phyloP scores from a whole-genome alignment of 73 alveolate genomes.

The Paramecium tetraurelia region DNA sequence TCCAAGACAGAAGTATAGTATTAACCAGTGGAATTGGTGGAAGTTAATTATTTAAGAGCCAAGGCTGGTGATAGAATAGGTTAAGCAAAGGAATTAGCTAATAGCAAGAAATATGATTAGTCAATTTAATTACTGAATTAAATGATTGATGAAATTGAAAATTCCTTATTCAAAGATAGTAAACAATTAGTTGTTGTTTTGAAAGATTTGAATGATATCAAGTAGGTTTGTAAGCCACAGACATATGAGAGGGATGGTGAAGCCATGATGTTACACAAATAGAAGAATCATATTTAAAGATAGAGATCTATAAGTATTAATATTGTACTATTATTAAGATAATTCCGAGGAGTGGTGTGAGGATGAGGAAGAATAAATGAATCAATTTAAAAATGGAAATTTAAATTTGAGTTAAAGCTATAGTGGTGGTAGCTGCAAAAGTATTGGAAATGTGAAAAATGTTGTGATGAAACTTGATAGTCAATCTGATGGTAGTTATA shows the following conservation, averaged over 20 bases:
- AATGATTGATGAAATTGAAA: conserved; percentile 32
- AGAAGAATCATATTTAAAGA: neutral
- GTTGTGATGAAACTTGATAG: no score
- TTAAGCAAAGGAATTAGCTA: neutral
- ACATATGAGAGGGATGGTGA: neutral
- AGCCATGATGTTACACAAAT: neutral
- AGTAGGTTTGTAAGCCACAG: neutral
- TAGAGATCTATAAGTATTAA: neutral
- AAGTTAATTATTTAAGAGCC: conserved; percentile 4
- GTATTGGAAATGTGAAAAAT: neutral
- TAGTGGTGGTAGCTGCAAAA: neutral
- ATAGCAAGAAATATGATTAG: neutral
- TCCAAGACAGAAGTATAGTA: neutral
- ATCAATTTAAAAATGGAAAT: neutral
- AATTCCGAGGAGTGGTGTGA: neutral
- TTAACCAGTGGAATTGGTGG: neutral
- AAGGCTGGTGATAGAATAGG: neutral
- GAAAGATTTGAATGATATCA: neutral
- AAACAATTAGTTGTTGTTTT: neutral
- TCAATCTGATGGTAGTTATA: no score
- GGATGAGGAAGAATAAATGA: neutral
- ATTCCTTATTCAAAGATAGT: neutral
- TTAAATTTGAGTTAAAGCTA: neutral
- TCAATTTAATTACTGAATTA: neutral
- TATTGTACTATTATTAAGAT: neutral